Evolutionary conservation across 176 grass and related monocot genomes (phyloP), one percentile per base, ranked within the genome.

Genomic region (Aegilops bicornis): DNA sequence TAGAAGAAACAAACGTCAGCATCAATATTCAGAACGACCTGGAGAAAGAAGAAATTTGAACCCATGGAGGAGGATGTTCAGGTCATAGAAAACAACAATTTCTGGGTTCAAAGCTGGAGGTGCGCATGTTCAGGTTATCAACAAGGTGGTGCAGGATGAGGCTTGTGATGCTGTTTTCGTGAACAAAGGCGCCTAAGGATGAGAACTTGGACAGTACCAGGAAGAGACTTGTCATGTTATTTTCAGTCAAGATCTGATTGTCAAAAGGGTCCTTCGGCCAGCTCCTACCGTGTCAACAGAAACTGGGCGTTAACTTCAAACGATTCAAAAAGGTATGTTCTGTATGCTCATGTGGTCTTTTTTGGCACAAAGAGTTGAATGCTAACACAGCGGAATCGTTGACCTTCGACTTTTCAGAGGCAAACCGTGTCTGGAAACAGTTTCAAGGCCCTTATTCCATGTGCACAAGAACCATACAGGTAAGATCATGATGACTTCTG

Each of bases 381-480:
- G 61, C 35, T 9, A 67, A 16, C 48, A 70, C 39, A 15, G 43
- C 64, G 72, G 81, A 45, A 52, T 42, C 68, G 25, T 66, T 56
- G 32, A 14, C 43, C 32, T 81, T 58, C 24, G 27, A 92, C 56
- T 17, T 90, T 85, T 80, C 43, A 98, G 96, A 91, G 90, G 84
- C 86, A 92, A 40, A 91, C 78, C n/a, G 45, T 86, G n/a, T 96
- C 92, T 58, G 96, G 96, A 73, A 98, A 98, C 86, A 92, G 93
- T 82, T 98, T 94, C 85, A 87, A 84, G 80, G 82, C 92, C 76
- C 91, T 98, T 42, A 36, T 98, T 92, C 85, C 93, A 65, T 98
- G 94, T 92, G 90, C 71, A 23, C 82, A 78, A 85, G 96, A 96
- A 75, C 86, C 93, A 79, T 98, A 96, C 87, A 91, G 84, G 96